Percentiles rank a stretch among this genome's conserved stretches.
phyloP scores from a whole-genome alignment of 176 grass and related monocot species.

The Pharus latifolius region DNA sequence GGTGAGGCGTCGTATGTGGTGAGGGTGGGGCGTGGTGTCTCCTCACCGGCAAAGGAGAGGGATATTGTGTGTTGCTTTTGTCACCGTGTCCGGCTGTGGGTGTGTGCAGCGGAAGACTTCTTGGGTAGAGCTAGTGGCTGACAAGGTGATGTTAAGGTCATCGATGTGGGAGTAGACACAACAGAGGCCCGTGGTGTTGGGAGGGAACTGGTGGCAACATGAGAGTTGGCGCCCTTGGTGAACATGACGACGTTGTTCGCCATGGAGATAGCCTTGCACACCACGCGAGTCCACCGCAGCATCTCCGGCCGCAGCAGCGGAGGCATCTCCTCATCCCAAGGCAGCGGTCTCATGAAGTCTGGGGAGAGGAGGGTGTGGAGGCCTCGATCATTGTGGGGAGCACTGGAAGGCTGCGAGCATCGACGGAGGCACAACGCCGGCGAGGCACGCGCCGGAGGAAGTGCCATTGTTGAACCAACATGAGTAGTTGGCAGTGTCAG shows the following conservation, averaged over 20 bases:
- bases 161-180: not conserved
- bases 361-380: constrained; percentile 19
- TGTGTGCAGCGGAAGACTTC: constrained; percentile 20
- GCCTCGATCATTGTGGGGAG: not conserved
- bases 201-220: not conserved
- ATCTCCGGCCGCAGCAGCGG: no score
- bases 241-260: constrained; percentile 18
- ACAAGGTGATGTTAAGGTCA: not conserved
- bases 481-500: no score
- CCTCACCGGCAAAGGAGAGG: not conserved
- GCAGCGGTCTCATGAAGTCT: not conserved
- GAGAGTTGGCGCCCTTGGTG: constrained; percentile 23
- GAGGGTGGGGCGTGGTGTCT: not conserved
- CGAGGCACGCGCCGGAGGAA: no score
- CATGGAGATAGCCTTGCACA: constrained; percentile 16
- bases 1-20: not conserved
- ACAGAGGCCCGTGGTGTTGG: not conserved
- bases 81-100: not conserved
- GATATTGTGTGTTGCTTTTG: not conserved
- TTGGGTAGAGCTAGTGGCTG: no score
- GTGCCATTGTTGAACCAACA: constrained; percentile 11
- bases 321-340: not conserved
- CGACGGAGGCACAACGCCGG: not conserved
- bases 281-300: constrained; percentile 19
- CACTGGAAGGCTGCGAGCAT: constrained; percentile 7